Evolutionary conservation across 768 basidiomycete species (phyloP).

Genomic region (Roridomyces roridus): DNA sequence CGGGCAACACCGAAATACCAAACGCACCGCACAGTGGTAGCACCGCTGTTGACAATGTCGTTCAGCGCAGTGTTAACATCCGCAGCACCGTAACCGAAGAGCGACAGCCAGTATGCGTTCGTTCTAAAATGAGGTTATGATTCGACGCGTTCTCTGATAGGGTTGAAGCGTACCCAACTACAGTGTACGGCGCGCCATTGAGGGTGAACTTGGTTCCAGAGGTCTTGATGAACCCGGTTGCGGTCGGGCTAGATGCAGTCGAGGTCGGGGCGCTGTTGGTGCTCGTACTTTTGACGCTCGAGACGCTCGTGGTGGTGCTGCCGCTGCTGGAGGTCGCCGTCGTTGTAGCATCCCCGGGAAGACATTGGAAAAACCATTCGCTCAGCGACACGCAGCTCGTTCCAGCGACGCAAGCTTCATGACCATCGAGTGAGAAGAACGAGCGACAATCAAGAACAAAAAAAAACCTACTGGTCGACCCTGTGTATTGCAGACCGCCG

Average conservation of each 20-base stretch:
- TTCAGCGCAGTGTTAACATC: neutral
- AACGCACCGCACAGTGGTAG: neutral
- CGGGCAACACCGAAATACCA: too few relatives aligned
- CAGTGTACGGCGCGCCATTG: too few relatives aligned
- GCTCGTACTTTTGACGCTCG: constrained; percentile 17
- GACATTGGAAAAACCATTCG: too few relatives aligned
- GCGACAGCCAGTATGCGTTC: neutral
- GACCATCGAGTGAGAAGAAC: too few relatives aligned
- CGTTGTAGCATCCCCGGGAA: too few relatives aligned
- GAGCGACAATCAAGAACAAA: too few relatives aligned
- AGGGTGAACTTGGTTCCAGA: constrained; percentile 48
- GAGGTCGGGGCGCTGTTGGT: constrained; percentile 7
- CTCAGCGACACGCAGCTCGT: too few relatives aligned
- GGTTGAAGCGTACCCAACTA: too few relatives aligned
- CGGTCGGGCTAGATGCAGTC: constrained; percentile 12
- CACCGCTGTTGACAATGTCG: neutral
- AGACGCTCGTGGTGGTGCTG: constrained; percentile 25
- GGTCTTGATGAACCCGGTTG: constrained; percentile 40
- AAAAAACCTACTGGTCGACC: constrained; percentile 47
- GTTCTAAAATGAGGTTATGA: too few relatives aligned
- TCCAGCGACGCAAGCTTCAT: too few relatives aligned
- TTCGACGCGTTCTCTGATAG: too few relatives aligned
- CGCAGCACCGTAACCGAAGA: constrained; percentile 11
- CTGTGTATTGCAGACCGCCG: constrained; percentile 46
- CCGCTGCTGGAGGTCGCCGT: too few relatives aligned